Percentiles rank a stretch among this genome's conserved stretches.
Conservation (phyloP, 805 yeast species). For the Cyberlindnera japonica region DNA sequence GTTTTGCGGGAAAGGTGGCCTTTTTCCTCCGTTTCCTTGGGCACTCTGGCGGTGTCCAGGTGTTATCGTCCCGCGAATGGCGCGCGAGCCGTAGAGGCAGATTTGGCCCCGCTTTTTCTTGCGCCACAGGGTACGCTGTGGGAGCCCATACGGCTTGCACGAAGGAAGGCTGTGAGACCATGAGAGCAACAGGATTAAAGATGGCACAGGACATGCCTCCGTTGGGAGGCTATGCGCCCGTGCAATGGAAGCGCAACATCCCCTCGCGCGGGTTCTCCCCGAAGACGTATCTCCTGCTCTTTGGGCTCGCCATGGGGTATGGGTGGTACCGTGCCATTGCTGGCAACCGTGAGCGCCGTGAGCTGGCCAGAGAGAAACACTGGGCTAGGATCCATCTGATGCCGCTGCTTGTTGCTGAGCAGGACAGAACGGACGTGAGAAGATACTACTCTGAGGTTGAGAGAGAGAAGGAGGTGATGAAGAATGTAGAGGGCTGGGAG, state of each 20-base stretch:
- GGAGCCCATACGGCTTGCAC: neutral
- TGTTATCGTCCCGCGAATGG: too few species aligned
- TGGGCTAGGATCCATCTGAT: constrained; percentile 74
- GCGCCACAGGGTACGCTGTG: too few species aligned
- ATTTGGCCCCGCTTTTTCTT: too few species aligned
- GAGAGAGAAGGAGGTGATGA: constrained; percentile 67
- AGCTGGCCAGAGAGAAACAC: constrained; percentile 66
- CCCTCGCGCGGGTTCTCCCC: constrained; percentile 87
- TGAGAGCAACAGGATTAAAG: constrained; percentile 1
- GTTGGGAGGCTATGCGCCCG: constrained; percentile 76
- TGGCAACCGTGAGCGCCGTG: constrained; percentile 74
- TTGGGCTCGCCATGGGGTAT: constrained; percentile 60
- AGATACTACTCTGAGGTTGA: constrained; percentile 60
- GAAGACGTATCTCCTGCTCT: constrained; percentile 59
- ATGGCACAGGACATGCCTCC: constrained; percentile 80
- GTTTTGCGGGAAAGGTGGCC: neutral
- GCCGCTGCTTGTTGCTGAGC: constrained; percentile 78
- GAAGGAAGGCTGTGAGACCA: neutral
- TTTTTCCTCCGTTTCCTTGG: neutral
- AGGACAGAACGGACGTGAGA: constrained; percentile 74
- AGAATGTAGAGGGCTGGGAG: constrained; percentile 59
- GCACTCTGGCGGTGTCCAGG: too few species aligned
- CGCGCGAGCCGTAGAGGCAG: too few species aligned
- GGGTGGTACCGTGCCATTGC: constrained; percentile 66
- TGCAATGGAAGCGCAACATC: constrained; percentile 85